Base-by-base conservation (phyloP, 1,284 basidiomycete species). In the Vanrija pseudolonga region DNA sequence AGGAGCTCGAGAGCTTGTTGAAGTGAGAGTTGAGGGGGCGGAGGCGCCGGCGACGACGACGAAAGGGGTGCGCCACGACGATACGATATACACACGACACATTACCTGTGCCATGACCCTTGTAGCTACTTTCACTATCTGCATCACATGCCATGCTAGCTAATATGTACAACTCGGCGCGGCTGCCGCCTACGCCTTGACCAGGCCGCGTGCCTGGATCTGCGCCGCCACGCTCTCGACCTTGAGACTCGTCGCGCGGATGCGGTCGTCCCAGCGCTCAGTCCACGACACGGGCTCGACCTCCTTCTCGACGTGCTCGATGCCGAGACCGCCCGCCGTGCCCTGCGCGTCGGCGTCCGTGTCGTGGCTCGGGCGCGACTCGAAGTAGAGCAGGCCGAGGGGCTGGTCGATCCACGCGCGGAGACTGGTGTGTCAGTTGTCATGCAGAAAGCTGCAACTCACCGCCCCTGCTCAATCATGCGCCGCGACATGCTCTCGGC, bases 391-490 rank as follows among this genome's bases (percentile, higher is more conserved):
- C 47, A 96, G 80, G 60, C 84, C 87, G 55, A 93, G 89, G 4
- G 96, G 91, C 71, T 98, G 94, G 73, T 97, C 93, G 53, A 97
- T 95, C 58, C 85, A 88, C 9, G 89, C 93, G 65, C 87, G 87
- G 59, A 97, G 78, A 49, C 76, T 76, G 51, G 11, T 11, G 40
- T 49, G 17, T 40, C 37, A 58, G 22, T 18, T 44, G 39, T 26
- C 36, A 28, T 39, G 18, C 36, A 38, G 7, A 45, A 24, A 36
- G 1, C 23, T 26, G 40, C 23, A 32, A 60, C 68, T 60, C 55
- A 79, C 59, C 93, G 85, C 9, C 90, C 88, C 76, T 98, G 93
- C 70, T 94, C 90, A 55, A 97, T 95, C 94, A 98, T 97, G 71
- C 68, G 67, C 19, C 93, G 82, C 7, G 92, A 92, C 84, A 94